Percentiles rank a stretch among this genome's conserved stretches.
These are phyloP conservation scores for Flaveria bidentis DNA, from an alignment of 129 eudicot species.

Conservation along the genomic window DNA sequence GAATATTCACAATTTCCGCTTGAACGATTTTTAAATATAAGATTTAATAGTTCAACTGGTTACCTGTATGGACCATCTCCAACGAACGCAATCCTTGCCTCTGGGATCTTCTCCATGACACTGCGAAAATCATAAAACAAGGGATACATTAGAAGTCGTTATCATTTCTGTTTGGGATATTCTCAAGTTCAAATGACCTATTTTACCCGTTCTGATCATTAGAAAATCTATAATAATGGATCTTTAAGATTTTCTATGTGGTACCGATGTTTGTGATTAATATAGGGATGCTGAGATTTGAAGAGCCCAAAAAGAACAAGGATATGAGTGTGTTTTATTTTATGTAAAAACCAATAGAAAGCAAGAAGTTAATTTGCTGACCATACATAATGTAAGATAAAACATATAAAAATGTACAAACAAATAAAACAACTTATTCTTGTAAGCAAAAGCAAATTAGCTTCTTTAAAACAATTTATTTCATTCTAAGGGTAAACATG, in stretches of 20 bases:
- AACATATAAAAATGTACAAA: not conserved
- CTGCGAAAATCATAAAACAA: conserved; percentile 36
- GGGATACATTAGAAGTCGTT: not conserved
- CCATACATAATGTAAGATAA: not conserved
- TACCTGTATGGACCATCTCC: conserved; percentile 99
- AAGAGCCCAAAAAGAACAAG: not conserved
- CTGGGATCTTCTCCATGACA: conserved; percentile 87
- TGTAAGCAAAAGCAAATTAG: not conserved
- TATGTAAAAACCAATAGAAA: not conserved
- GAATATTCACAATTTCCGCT: not conserved
- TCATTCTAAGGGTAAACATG: not conserved
- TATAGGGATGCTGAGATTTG: not conserved
- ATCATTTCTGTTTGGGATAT: not conserved
- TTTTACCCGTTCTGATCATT: not conserved
- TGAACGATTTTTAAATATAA: not conserved
- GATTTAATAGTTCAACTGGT: not conserved
- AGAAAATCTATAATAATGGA: not conserved
- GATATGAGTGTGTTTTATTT: not conserved
- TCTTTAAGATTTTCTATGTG: not conserved
- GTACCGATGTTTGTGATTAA: not conserved
- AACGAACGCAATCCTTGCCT: conserved; percentile 89
- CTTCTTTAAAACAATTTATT: not conserved
- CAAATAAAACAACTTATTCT: not conserved
- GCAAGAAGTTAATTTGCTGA: not conserved
- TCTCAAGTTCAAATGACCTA: not conserved